Conservation (phyloP, 2,329 filamentous ascomycete species). For the Ophiostoma novo-ulmi region DNA sequence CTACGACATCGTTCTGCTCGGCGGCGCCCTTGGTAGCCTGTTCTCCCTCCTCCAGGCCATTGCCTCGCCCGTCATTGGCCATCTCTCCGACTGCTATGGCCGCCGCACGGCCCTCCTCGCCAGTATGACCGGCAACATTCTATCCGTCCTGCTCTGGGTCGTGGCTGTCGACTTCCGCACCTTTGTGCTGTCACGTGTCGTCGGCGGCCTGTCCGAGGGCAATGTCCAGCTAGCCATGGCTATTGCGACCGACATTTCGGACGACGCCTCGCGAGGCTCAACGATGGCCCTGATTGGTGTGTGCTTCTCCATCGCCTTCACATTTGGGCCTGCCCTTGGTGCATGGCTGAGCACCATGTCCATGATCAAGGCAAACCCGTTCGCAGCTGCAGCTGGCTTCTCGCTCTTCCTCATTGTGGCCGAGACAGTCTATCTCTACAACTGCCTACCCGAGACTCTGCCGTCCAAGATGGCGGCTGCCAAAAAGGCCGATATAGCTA, state of each 20-base stretch:
- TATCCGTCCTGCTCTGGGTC: slow-evolving; percentile 92
- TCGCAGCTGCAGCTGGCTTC: slow-evolving; percentile 85
- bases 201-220: slow-evolving; percentile 90
- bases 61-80: slow-evolving; percentile 85
- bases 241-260: slow-evolving; percentile 93
- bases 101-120: slow-evolving; percentile 79
- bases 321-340: slow-evolving; percentile 87
- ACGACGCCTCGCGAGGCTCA: slow-evolving; percentile 73
- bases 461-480: slow-evolving; percentile 43
- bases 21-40: slow-evolving; percentile 85
- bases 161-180: slow-evolving; percentile 90
- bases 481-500: slow-evolving; percentile 37
- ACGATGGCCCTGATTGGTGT: slow-evolving; percentile 96
- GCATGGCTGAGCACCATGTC: slow-evolving; percentile 76
- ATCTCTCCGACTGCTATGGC: slow-evolving; percentile 81
- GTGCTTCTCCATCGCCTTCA: slow-evolving; percentile 96
- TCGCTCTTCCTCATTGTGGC: slow-evolving; percentile 76
- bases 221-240: slow-evolving; percentile 95
- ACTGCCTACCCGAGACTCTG: slow-evolving; percentile 79
- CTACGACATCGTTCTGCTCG: slow-evolving; percentile 94
- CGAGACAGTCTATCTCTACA: slow-evolving; percentile 85
- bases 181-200: slow-evolving; percentile 85
- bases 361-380: slow-evolving; percentile 80
- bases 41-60: slow-evolving; percentile 90
- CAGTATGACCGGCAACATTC: slow-evolving; percentile 88